Base-by-base conservation (phyloP, 495 filamentous ascomycete genomes). In the Sphaerosporella brunnea region DNA sequence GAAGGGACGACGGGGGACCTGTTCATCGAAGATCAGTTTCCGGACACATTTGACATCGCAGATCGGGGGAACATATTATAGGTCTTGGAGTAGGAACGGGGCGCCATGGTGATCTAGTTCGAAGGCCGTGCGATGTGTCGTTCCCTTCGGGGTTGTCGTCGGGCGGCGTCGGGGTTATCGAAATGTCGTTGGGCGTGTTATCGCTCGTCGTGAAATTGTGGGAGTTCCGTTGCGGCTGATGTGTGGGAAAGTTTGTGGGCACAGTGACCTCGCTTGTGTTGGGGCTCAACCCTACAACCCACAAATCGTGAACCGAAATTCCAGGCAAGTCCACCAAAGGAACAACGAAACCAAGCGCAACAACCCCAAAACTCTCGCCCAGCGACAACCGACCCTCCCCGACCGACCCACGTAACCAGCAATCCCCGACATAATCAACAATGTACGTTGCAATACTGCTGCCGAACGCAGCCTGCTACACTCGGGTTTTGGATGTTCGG, bases 31-130 rank as follows among this genome's bases (percentile, higher is more conserved):
- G 48, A 53, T 60, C 36, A 59, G 55, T n/a, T n/a, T n/a, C n/a
- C n/a, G n/a, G n/a, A n/a, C n/a, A n/a, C 28, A 48, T 35, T 41
- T 47, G 18, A 41, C n/a, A n/a, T 30, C 40, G 35, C 16, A 36
- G 19, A 24, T 23, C 32, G 32, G 44, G 61, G 84, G 80, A 72
- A 93, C 82, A 78, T 59, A 59, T 92, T 94, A 69, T 92, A 88
- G 75, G 90, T 96, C 83, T 97, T 97, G 66, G 82, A 86, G 74
- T 93, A 95, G 52, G 75, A 75, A 51, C 73, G 73, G 56, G 69
- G 67, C 26, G 55, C 56, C 56, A 72, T 70, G 55, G 66, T 66
- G 65, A 65, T 59, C 53, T 54, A 58, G 20, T n/a, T 30, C 41
- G 43, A 23, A 46, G 28, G 51, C 48, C 39, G 48, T 51, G 46